Conservation (phyloP, 23 red algal species). For the Pyropia haitanensis region DNA sequence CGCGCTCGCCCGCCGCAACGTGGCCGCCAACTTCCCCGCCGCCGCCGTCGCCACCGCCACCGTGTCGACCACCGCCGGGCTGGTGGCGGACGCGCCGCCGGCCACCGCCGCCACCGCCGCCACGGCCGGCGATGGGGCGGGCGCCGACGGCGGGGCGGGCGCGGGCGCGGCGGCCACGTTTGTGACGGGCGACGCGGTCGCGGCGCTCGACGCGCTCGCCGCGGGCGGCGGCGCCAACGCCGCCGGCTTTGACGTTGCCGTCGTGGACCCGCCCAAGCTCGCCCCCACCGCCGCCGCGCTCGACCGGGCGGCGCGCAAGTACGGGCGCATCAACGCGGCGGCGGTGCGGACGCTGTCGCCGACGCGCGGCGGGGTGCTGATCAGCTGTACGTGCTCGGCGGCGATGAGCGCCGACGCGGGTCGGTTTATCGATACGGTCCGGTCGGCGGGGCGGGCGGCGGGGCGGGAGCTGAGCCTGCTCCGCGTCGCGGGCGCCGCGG, state of each 20-base stretch:
- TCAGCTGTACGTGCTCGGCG: slow-evolving; percentile 43
- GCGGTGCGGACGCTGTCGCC: slow-evolving; percentile 16
- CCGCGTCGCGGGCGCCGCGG: slow-evolving; percentile 15
- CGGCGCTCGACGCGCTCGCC: slow-evolving; percentile 5
- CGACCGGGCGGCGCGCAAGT: slow-evolving; percentile 14
- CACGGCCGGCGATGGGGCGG: no score
- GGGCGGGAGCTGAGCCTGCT: slow-evolving; percentile 38
- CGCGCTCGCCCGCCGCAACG: slow-evolving; percentile 18
- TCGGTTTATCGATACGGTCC: slow-evolving; percentile 18
- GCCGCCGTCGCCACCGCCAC: no score
- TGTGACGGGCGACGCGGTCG: slow-evolving; percentile 24
- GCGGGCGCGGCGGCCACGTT: slow-evolving; percentile 3
- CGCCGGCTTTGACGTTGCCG: slow-evolving; percentile 16
- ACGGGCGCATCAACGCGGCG: slow-evolving; percentile 24
- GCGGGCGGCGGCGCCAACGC: neutral
- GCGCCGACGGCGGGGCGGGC: neutral
- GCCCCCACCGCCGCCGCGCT: slow-evolving; percentile 23
- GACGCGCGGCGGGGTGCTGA: slow-evolving; percentile 12
- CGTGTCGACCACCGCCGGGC: no score
- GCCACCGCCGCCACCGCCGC: no score
- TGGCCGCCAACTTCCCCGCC: slow-evolving; percentile 10
- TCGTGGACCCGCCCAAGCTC: slow-evolving; percentile 58
- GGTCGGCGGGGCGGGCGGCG: slow-evolving; percentile 3
- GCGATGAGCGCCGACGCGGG: slow-evolving; percentile 20
- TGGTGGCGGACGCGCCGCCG: no score